Conservation (phyloP, 2,329 filamentous ascomycete genomes). For the Fusarium heterosporum region DNA sequence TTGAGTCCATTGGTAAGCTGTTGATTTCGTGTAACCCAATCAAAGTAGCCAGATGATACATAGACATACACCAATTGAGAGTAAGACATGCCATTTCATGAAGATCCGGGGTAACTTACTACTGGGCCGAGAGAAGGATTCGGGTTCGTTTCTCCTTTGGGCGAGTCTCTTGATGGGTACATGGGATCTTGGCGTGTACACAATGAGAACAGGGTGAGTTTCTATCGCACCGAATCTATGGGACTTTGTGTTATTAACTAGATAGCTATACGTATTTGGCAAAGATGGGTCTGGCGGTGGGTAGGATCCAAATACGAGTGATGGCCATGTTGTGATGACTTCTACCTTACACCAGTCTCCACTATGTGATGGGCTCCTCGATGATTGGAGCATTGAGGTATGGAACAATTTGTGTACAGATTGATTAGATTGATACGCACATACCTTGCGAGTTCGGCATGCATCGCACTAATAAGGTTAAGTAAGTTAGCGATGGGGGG, state of each 20-base stretch:
- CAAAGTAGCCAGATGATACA: neutral
- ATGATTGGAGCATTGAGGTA: neutral
- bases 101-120: slow-evolving; percentile 46
- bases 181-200: slow-evolving; percentile 53
- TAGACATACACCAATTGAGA: neutral
- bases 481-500: slow-evolving; percentile 24
- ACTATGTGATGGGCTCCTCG: neutral
- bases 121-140: slow-evolving; percentile 54
- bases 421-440: slow-evolving; percentile 35
- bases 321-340: slow-evolving; percentile 1
- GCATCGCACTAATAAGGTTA: slow-evolving; percentile 49
- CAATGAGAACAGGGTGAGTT: slow-evolving; percentile 54
- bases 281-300: neutral
- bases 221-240: slow-evolving; percentile 54
- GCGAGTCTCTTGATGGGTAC: slow-evolving; percentile 49
- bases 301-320: neutral
- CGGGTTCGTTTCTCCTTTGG: slow-evolving; percentile 54
- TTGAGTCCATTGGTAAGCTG: neutral
- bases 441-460: slow-evolving; percentile 51
- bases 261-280: slow-evolving; percentile 4
- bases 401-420: slow-evolving; percentile 2
- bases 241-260: slow-evolving; percentile 17
- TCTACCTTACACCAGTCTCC: neutral
- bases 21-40: neutral
- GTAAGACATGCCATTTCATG: neutral